Evolutionary conservation across 108 stramenopile species (phyloP), one percentile per base, ranked within the genome.

Genomic region (Stephanodiscus minutulus): DNA sequence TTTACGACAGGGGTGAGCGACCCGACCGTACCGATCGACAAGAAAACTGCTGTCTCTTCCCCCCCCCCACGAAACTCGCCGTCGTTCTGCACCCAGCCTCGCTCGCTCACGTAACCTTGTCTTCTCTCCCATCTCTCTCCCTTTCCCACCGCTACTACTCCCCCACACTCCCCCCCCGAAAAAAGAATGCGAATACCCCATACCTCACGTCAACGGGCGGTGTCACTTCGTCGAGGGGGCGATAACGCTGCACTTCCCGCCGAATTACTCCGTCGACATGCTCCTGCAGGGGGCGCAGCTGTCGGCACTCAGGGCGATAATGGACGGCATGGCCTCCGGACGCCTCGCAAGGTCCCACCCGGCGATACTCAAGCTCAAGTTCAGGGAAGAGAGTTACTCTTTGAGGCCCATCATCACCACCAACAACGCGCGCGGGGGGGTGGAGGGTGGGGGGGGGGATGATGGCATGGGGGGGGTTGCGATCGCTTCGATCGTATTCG

Each of bases 221-320:
- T 79, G 77, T 50, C 60, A 79, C 48, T 39, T 68, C 0, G 67
- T 79, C 59, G 70, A 79, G 53, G 77, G 77, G 3, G 66, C 66
- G 47, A 15, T 79, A 7, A 79, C 77, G 1, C 29, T 79, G 27
- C 66, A 79, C 66, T 79, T 79, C 44, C 77, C 70, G 8, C 66
- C 65, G 29, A 72, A 62, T 22, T 46, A 46, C 58, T 49, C 65
- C 46, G 39, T 36, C 28, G 49, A 50, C 50, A 68, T 59, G 10
- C 35, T 72, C 7, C 15, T 72, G 28, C 24, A 57, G 15, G 66
- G 63, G 21, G 58, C 61, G 17, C 64, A 70, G n/a, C 43, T 72
- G 5, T 28, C 47, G 0, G 55, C 61, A 7, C 61, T 79, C 13
- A 61, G 50, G 36, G 22, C 77, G 22, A 61, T 79, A 4, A 57